Base-by-base conservation (phyloP, 345 rosid genomes). In the Carallia brachiata region DNA sequence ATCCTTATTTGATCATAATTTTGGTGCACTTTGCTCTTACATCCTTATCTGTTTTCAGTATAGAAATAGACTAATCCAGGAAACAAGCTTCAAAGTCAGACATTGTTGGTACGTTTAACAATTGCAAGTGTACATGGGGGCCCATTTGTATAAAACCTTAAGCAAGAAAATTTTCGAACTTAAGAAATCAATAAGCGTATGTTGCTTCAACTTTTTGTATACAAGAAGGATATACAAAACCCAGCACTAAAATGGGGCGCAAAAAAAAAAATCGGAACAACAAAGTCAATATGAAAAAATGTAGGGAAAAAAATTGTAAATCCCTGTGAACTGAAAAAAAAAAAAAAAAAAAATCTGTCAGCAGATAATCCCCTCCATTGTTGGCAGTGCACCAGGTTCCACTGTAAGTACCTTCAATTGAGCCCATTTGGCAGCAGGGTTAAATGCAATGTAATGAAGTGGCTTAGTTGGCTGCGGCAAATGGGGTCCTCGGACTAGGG, bases 401-500 rank as follows among this genome's bases (percentile, higher is more conserved):
- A 0, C 40, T 23, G 23, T 23, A 23, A 23, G 23, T 0, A 23
- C 23, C 23, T 23, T 23, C 23, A 23, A 23, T 23, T 23, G 23
- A 23, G 23, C 23, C 23, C 23, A 23, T 23, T 23, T 23, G 23
- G 23, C 23, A 23, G 23, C 23, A 23, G 23, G 23, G 23, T 23
- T 23, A 23, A 23, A 23, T 23, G 23, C 3, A 12, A 44, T 13
- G 50, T 10, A 44, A 12, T 15, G 6, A 23, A 36, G 23, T 19
- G 52, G 32, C 23, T 65, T 65, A 73, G 65, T 36, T 23, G 9
- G 77, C 52, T 5, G 66, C 77, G 32, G 79, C 2, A 47, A 79
- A 70, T 34, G 82, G 65, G 34, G 81, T 75, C 66, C 85, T 85
- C 1, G 98, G 96, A 63, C 91, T 92, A 27, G 93, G 96, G 5